Evolutionary conservation across 116 monocot genomes (phyloP).

Genomic region (Thalassia testudinum): DNA sequence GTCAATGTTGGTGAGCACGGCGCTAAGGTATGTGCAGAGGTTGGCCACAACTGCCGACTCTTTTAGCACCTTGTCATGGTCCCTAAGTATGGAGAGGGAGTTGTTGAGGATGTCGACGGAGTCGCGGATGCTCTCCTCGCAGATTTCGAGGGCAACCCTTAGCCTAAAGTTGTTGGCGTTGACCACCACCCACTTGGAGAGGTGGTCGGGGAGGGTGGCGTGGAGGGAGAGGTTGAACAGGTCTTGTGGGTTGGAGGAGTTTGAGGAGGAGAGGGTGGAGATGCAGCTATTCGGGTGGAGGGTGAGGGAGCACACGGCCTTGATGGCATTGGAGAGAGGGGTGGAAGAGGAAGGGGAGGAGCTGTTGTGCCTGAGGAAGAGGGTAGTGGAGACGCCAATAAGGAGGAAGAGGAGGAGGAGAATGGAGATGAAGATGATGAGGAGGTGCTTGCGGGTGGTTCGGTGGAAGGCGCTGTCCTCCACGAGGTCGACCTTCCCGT

Average conservation of each 20-base stretch:
- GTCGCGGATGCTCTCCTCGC: constrained; percentile 33
- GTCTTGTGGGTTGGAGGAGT: constrained; percentile 16
- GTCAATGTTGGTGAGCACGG: constrained; percentile 46
- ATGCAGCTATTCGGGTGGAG: constrained; percentile 37
- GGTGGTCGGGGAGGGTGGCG: constrained; percentile 18
- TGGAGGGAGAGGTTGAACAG: constrained; percentile 47
- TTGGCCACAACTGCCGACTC: constrained; percentile 25
- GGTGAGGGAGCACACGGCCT: constrained; percentile 44
- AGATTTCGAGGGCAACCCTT: constrained; percentile 24
- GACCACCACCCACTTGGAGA: constrained; percentile 2
- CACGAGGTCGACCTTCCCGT: constrained; percentile 32
- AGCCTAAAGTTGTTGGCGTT: constrained; percentile 25
- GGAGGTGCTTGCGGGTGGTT: constrained; percentile 19
- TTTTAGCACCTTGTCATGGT: constrained; percentile 9
- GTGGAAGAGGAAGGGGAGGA: too few relatives aligned
- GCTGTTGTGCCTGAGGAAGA: neutral
- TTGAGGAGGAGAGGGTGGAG: constrained; percentile 25
- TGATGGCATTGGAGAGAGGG: constrained; percentile 31
- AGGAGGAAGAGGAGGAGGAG: constrained; percentile 16
- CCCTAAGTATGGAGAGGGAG: constrained; percentile 8
- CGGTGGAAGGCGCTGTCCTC: constrained; percentile 30
- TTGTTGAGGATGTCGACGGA: constrained; percentile 25
- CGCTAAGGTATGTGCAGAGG: too few relatives aligned
- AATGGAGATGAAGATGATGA: too few relatives aligned
- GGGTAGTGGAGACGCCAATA: constrained; percentile 22